Base-by-base conservation (phyloP, 305 asterid species). In the Euphrasia arctica region DNA sequence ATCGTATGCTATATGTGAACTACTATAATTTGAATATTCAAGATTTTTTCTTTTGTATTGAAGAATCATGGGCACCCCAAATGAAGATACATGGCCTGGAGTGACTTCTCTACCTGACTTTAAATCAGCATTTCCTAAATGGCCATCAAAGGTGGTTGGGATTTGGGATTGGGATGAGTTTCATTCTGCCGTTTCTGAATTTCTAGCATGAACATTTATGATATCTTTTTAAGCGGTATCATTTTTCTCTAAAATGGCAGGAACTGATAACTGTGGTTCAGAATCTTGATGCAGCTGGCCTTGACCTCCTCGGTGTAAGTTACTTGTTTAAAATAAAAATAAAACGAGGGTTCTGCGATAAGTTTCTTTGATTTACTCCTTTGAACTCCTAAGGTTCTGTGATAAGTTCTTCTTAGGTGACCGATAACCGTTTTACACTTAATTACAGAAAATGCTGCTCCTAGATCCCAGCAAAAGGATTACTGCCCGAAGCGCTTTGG, bases 31-130 rank as follows among this genome's bases (percentile, higher is more conserved):
- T n/a, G n/a, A n/a, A n/a, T n/a, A n/a, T n/a, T n/a, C n/a, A n/a
- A n/a, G n/a, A n/a, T n/a, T n/a, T n/a, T 43, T 62, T 62, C 50
- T 72, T 74, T 63, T 65, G 4, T 60, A 43, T 68, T 75, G 73
- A 74, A 92, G 99, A 72, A 73, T 83, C 71, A 77, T 81, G 95
- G 99, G 99, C 50, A 93, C 99, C 74, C 99, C 99, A 18, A 88
- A 79, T 62, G 99, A 93, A 79, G 88, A 78, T 66, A 79, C 85
- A 28, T 93, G 97, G 99, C 95, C 95, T 43, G 97, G 99, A 59
- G 97, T 93, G 78, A 83, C 96, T n/a, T n/a, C n/a, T n/a, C n/a
- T n/a, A n/a, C n/a, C n/a, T n/a, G n/a, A n/a, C n/a, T n/a, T n/a
- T n/a, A 90, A 88, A 81, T 79, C 95, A 67, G 75, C 96, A 70